These are phyloP conservation scores for Nemania sp. DNA, from an alignment of 2,329 filamentous ascomycete genomes.

Conservation along the genomic window DNA sequence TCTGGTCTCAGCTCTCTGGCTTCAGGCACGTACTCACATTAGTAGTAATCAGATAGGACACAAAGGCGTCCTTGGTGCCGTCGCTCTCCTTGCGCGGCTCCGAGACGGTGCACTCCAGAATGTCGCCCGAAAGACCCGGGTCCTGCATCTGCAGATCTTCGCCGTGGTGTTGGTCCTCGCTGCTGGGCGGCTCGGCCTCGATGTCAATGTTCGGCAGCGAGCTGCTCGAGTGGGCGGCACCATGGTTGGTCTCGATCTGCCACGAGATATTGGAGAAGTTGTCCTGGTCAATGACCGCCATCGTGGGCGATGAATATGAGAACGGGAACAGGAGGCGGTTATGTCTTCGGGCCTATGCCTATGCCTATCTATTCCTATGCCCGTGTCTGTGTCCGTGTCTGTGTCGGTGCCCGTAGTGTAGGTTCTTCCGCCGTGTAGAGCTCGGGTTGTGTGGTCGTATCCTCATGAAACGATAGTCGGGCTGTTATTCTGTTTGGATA, in stretches of 20 bases:
- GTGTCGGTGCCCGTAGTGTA: no score
- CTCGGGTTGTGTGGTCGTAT: slow-evolving; percentile 1
- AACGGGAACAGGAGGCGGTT: slow-evolving; percentile 11
- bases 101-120: slow-evolving; percentile 80
- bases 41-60: slow-evolving; percentile 93
- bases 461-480: slow-evolving; percentile 2
- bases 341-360: not conserved
- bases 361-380: not conserved
- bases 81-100: slow-evolving; percentile 93
- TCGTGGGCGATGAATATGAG: no score
- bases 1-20: no score
- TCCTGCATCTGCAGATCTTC: slow-evolving; percentile 49
- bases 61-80: slow-evolving; percentile 93
- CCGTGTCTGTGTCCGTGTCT: no score
- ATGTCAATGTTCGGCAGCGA: slow-evolving; percentile 34
- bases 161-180: slow-evolving; percentile 47
- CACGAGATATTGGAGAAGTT: slow-evolving; percentile 84
- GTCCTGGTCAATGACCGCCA: slow-evolving; percentile 60
- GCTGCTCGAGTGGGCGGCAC: slow-evolving; percentile 38
- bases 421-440: not conserved
- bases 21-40: slow-evolving; percentile 57
- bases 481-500: slow-evolving; percentile 6
- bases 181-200: slow-evolving; percentile 36
- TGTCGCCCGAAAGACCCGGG: slow-evolving; percentile 69
- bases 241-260: slow-evolving; percentile 62